Conservation (phyloP, 1,284 basidiomycete genomes). For the Pisolithus thermaeus region DNA sequence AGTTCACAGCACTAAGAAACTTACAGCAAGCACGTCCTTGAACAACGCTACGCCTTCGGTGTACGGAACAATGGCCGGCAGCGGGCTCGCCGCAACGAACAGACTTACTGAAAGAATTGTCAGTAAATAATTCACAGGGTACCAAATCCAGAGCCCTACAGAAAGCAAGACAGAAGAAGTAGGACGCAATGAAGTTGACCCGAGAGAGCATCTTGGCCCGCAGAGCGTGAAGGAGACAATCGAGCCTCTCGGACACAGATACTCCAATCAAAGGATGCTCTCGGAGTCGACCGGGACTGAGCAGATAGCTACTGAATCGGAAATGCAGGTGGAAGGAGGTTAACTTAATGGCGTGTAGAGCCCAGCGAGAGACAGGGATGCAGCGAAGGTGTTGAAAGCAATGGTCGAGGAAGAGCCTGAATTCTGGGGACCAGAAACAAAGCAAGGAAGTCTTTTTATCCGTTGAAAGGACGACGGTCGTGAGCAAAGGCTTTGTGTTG, state of each 20-base stretch:
- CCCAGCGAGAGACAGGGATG: neutral
- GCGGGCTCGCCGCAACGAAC: constrained; percentile 1
- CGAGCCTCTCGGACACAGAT: neutral
- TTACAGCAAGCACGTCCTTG: constrained; percentile 7
- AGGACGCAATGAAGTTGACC: neutral
- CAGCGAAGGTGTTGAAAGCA: neutral
- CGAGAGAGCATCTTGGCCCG: constrained; percentile 3
- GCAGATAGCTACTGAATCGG: neutral
- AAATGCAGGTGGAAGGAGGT: neutral
- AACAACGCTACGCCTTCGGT: constrained; percentile 4
- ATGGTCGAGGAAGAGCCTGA: too few species aligned
- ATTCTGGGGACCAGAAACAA: neutral
- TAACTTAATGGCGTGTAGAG: neutral
- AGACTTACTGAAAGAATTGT: constrained; percentile 1
- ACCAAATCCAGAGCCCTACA: constrained; percentile 1
- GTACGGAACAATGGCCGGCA: constrained; percentile 7
- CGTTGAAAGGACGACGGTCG: neutral
- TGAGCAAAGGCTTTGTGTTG: neutral
- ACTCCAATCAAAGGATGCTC: neutral
- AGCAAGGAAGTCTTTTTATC: neutral
- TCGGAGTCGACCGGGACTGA: neutral
- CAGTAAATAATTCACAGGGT: neutral
- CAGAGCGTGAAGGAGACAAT: neutral
- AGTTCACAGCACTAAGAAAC: neutral
- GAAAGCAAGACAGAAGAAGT: constrained; percentile 5